Evolutionary conservation across 2,329 filamentous ascomycete genomes (phyloP), one percentile per base, ranked within the genome.

Genomic region (Pezicula carpinea): DNA sequence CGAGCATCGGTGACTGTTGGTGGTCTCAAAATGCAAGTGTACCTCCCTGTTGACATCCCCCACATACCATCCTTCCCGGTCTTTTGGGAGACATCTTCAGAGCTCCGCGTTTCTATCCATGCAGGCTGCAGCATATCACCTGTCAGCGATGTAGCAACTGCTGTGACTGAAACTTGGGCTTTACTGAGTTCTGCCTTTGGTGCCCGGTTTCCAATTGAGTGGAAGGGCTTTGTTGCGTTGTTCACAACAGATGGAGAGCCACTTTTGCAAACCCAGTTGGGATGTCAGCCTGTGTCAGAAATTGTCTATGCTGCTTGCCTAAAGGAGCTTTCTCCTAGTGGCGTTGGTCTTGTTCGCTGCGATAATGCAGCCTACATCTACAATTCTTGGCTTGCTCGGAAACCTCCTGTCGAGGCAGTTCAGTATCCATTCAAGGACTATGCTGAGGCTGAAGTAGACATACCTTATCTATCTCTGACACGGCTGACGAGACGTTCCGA

Each of bases 401-500:
- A 75, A 48, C 79, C 80, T 11, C 33, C 64, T 0, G 15, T 56
- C 0, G 61, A 70, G 1, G 53, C 66, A 6, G 66, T 80, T 0
- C 66, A 70, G 19, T 56, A 63, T 23, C 56, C 61, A 0, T 67
- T 69, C 38, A 49, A 52, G 1, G 61, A 61, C 1, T 73, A 70
- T 35, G 64, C 68, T 0, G 54, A 69, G 0, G 66, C 67, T 0
- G 71, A 73, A 0, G 58, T 61, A 2, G 64, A 79, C n/a, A 64
- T 62, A 0, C 68, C 74, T 0, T 80, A 82, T 56, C 50, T 83
- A 2, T 64, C 66, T 2, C 57, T 82, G 0, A 63, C 55, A 15
- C 70, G 63, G 35, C 79, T 79, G 62, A 74, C 80, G 0, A 76
- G 72, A 46, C 72, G 80, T 36, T 67, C 69, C 3, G 82, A 87